Conservation (phyloP, 2,329 filamentous ascomycete genomes). For the Penicillium concentricum region DNA sequence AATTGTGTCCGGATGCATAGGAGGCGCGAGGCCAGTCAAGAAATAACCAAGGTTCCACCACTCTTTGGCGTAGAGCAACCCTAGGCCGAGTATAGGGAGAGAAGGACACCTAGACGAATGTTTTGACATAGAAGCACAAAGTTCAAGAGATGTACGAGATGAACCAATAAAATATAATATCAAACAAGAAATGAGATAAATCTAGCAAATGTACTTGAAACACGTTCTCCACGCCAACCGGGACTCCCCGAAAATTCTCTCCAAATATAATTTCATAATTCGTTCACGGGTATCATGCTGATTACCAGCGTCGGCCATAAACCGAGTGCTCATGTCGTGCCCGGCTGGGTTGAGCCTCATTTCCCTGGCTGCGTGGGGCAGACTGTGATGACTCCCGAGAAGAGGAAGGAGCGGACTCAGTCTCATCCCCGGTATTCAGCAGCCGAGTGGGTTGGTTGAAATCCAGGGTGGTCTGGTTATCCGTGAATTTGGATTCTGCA, state of each 20-base stretch:
- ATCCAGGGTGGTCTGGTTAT: conserved; percentile 44
- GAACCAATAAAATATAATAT: neutral
- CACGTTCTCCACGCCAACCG: conserved; percentile 9
- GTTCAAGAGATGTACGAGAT: neutral
- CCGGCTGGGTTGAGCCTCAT: conserved; percentile 18
- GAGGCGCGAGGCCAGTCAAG: neutral
- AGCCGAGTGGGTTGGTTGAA: conserved; percentile 35
- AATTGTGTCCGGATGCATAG: conserved; percentile 12
- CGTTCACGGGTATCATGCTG: neutral
- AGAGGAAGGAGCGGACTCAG: conserved; percentile 3
- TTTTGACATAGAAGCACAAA: neutral
- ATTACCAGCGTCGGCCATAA: conserved; percentile 44
- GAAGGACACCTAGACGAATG: neutral
- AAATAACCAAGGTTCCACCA: conserved; percentile 1
- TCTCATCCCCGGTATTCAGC: conserved; percentile 28
- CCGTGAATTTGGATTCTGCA: conserved; percentile 49
- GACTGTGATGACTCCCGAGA: conserved; percentile 12
- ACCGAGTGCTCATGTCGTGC: conserved; percentile 40
- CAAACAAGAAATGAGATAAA: neutral
- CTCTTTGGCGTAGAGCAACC: neutral
- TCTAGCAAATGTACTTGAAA: neutral
- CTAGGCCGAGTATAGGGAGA: neutral
- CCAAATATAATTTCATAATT: conserved; percentile 5
- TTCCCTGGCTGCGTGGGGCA: conserved; percentile 19
- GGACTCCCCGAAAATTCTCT: neutral